phyloP scores from a whole-genome alignment of 2,329 filamentous ascomycete species.

The Parastagonospora nodorum region DNA sequence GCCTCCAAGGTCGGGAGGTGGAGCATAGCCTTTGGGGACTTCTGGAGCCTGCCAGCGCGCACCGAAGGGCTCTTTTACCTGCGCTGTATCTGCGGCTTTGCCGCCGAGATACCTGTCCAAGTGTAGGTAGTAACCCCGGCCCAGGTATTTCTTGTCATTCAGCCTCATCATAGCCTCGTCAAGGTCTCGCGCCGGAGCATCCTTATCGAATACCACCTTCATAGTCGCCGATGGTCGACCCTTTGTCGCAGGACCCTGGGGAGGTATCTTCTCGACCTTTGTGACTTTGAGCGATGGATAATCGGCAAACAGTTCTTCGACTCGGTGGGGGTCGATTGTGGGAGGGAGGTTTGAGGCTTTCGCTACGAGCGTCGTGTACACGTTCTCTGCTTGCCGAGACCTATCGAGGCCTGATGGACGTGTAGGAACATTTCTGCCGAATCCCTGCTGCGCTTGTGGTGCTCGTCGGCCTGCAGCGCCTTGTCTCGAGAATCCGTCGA shows the following conservation, averaged over 20 bases:
- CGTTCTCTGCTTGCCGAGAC: slow-evolving; percentile 26
- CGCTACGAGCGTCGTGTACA: slow-evolving; percentile 36
- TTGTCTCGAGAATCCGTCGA: slow-evolving; percentile 24
- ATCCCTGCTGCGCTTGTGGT: slow-evolving; percentile 20
- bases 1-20: slow-evolving; percentile 34
- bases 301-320: slow-evolving; percentile 37
- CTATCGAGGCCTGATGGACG: slow-evolving; percentile 21
- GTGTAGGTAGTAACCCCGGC: slow-evolving; percentile 41
- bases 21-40: slow-evolving; percentile 33
- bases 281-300: slow-evolving; percentile 40
- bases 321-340: slow-evolving; percentile 23
- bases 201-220: slow-evolving; percentile 42
- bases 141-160: slow-evolving; percentile 42
- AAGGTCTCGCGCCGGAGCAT: slow-evolving; percentile 31
- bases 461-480: slow-evolving; percentile 17
- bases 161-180: slow-evolving; percentile 39
- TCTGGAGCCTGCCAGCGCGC: slow-evolving; percentile 37
- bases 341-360: slow-evolving; percentile 42
- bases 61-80: slow-evolving; percentile 35
- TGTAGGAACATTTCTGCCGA: slow-evolving; percentile 14
- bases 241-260: slow-evolving; percentile 21
- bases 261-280: slow-evolving; percentile 34
- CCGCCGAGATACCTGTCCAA: slow-evolving; percentile 39
- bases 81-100: slow-evolving; percentile 26
- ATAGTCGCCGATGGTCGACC: slow-evolving; percentile 33